Conservation (phyloP, 345 rosid genomes). For the Geranium brycei region DNA sequence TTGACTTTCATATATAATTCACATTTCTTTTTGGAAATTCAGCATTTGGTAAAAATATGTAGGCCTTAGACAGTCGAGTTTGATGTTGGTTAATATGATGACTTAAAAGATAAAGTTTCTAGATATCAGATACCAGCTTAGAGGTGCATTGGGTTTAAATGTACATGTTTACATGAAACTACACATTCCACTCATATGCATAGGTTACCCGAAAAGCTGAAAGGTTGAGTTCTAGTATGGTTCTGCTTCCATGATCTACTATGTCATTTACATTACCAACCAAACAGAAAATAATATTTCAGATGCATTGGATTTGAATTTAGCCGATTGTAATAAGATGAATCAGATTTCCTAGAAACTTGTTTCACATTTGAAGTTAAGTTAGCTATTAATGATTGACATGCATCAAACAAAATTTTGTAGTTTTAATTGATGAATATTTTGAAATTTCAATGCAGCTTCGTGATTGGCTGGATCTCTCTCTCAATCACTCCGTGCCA, state of each 20-base stretch:
- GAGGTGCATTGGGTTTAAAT: background rate
- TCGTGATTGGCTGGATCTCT: conserved; percentile 75
- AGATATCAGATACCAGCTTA: background rate
- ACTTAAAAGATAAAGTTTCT: background rate
- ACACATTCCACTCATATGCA: background rate
- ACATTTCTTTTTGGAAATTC: background rate
- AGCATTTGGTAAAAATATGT: background rate
- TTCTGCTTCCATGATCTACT: background rate
- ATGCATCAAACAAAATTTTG: background rate
- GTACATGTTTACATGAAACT: background rate
- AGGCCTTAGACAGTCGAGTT: background rate
- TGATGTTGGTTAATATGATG: background rate
- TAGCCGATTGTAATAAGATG: background rate
- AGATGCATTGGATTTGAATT: background rate
- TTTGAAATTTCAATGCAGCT: conserved; percentile 34
- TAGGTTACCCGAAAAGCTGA: background rate
- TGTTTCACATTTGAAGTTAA: background rate
- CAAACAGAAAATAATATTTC: no score
- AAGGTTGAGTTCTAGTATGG: background rate
- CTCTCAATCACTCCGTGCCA: conserved; percentile 80
- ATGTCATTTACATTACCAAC: background rate
- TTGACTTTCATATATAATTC: background rate
- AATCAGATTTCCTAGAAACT: background rate
- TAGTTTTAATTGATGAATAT: conserved; percentile 1
- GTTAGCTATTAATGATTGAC: background rate